Base-by-base conservation (phyloP, 2,329 filamentous ascomycete species). In the Byssochlamys sp. region DNA sequence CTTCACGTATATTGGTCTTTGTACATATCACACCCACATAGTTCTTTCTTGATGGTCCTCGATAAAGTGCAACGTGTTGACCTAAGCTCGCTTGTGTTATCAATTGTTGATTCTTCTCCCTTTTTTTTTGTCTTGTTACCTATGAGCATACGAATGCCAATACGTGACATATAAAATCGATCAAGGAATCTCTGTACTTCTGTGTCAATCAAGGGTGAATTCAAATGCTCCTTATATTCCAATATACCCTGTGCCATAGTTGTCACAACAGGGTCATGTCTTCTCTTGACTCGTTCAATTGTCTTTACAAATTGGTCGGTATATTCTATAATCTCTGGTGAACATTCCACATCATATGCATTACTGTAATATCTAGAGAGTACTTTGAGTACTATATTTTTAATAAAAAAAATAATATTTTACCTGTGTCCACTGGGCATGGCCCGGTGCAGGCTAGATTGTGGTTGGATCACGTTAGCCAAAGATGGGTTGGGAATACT, bases 11-110 rank as follows among this genome's bases (percentile, higher is more conserved):
- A 67, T 96, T 99, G 26, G 94, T 97, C 78, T 95, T 96, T 60
- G 94, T 99, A 79, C 94, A 99, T 70, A 99, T 99, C 65, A 99
- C 96, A 62, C 94, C 94, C 65, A 99, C 94, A 70, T 99, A 97
- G 60, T 90, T 89, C 87, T 67, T 87, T 89, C 76, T 97, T 91
- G 72, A 97, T 92, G 5, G 91, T 96, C n/a, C n/a, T n/a, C n/a
- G n/a, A n/a, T n/a, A n/a, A 59, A 99, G 81, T 59, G 94, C 94
- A 68, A 99, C 96, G 78, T 99, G 94, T 74, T 99, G 94, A n/a
- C n/a, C n/a, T n/a, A n/a, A n/a, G n/a, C n/a, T n/a, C n/a, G n/a
- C n/a, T n/a, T n/a, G n/a, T n/a, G n/a, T n/a, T n/a, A n/a, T n/a
- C n/a, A n/a, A n/a, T n/a, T n/a, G n/a, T n/a, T n/a, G n/a, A n/a